Evolutionary conservation across 495 filamentous ascomycete species (phyloP).

Genomic region (Neurospora sp.): DNA sequence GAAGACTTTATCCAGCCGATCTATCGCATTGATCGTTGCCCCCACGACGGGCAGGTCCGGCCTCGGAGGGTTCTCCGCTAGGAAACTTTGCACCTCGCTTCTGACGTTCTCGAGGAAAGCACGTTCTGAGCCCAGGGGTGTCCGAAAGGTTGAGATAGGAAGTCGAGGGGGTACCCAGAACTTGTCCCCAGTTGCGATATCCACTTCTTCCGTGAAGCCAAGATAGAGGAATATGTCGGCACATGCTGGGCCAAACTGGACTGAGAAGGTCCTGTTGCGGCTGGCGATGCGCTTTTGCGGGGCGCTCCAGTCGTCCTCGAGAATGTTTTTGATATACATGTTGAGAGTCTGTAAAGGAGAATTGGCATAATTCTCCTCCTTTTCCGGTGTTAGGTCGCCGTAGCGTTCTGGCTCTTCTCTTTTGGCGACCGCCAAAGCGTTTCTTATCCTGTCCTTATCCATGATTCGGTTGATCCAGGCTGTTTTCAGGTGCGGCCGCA

Average conservation of each 20-base stretch:
- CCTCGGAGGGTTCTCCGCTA: conserved; percentile 8
- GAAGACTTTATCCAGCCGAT: conserved; percentile 13
- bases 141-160: conserved; percentile 10
- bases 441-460: conserved; percentile 42
- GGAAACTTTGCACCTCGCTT: conserved; percentile 24
- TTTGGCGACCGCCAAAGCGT: conserved; percentile 43
- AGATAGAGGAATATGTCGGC: conserved; percentile 51
- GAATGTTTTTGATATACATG: conserved; percentile 52
- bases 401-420: conserved; percentile 49
- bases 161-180: conserved; percentile 19
- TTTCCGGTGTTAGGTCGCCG: conserved; percentile 31
- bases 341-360: conserved; percentile 47
- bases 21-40: conserved; percentile 9
- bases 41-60: conserved; percentile 5
- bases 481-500: conserved; percentile 40
- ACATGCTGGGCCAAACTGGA: conserved; percentile 58
- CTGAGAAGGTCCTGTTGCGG: conserved; percentile 61
- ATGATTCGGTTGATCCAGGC: conserved; percentile 45
- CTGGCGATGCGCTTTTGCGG: conserved; percentile 47
- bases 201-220: conserved; percentile 40
- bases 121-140: conserved; percentile 13
- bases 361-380: conserved; percentile 30
- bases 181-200: conserved; percentile 8
- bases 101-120: conserved; percentile 26
- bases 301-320: conserved; percentile 30